Evolutionary conservation across 805 yeast species (phyloP), one percentile per base, ranked within the genome.

Genomic region (Cyberlindnera bimundalis): DNA sequence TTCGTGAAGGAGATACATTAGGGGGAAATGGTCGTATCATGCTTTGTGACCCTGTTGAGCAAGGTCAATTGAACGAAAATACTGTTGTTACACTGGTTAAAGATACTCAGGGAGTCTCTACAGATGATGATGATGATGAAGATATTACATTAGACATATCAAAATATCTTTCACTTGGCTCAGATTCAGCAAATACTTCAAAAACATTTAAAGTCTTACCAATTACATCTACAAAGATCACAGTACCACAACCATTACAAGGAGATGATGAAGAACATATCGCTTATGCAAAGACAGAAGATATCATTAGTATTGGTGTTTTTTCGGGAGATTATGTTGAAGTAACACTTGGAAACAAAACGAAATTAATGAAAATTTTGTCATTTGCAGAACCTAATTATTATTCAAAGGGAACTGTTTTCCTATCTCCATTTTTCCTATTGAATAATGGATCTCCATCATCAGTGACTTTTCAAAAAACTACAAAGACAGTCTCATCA

Each of bases 41-140:
- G 4, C 70, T 80, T 18, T 77, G 88, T 56, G 95, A 85, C 50
- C 95, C 95, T 0, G 70, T 77, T 2, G 76, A 73, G 30, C 95
- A 85, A 56, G 96, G 96, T 1, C 48, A 58, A 6, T 52, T 83
- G 1, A 58, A 63, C 16, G 41, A 48, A 2, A 58, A 61, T 2
- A 79, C 91, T 0, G 65, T 65, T n/a, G 61, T 86, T 3, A 71
- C 79, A 3, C 60, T 84, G 23, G 73, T 80, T 14, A 73, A 70
- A 43, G 51, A 46, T 28, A 35, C 45, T 2, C 6, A 24, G 6
- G 15, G 15, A 1, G 30, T 15, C 14, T 16, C 12, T 7, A 29
- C 28, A 26, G 28, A 26, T 9, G 40, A 30, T 13, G 38, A 39
- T 2, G 46, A 35, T 2, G 28, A 29, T 3, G 35, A 29, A 8